Evolutionary conservation across 805 yeast species (phyloP), one percentile per base, ranked within the genome.

Genomic region (Pichia kluyveri): DNA sequence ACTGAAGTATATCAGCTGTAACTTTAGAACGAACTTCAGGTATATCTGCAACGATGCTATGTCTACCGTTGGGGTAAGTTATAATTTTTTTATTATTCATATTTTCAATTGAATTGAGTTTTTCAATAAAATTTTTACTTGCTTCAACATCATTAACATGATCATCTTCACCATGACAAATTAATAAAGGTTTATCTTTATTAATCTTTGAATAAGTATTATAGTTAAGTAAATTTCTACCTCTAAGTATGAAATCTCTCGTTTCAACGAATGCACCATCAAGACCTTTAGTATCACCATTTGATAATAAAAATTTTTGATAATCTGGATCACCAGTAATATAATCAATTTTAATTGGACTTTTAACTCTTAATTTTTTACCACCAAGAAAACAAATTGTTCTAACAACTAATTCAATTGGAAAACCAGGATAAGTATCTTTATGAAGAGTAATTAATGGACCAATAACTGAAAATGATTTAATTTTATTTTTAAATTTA

Each of bases 81-180:
- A 51, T 41, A 1, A 62, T 19, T 9, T 44, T 39, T 43, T 60
- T 68, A 40, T 70, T 68, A 26, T 69, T 36, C 55, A 50, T 50
- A 17, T 54, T 61, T 4, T 53, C 52, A 31, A 53, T 46, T 18
- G 47, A 27, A 60, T 47, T 58, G 51, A 41, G 62, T 66, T 58
- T 17, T 0, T 61, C 57, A 42, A 68, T 57, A 47, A 79, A 80
- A 46, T 62, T 55, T 49, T 68, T 60, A 18, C 82, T 68, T 5
- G 75, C 79, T 17, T 68, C 63, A 38, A 69, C 62, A 60, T 74
- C 78, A 60, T 83, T 85, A 55, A 85, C 72, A 37, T 71, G 63
- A 60, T 86, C 95, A n/a, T 62, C 66, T 9, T 69, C 67, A 31
- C 91, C 89, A 60, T 84, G 91, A 40, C 77, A 55, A 11, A 85